Base-by-base conservation (phyloP, 371 early-diverging fungal genomes). In the Apophysomyces ossiformis region DNA sequence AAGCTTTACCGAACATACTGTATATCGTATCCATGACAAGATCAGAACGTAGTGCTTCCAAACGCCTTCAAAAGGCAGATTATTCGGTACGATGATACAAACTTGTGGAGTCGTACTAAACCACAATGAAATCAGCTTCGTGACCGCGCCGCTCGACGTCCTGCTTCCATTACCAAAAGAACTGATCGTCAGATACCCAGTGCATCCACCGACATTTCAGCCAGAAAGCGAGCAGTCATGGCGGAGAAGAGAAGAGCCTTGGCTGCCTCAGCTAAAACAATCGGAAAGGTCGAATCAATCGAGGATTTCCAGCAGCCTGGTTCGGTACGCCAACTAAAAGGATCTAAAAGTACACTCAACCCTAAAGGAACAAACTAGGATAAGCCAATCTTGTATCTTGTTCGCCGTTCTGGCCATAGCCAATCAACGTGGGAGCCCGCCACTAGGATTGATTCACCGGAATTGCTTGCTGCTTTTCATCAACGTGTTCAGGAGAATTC, bases 381-480 rank as follows among this genome's bases (percentile, higher is more conserved):
- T 4, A n/a, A 50, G 21, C n/a, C 54, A 7, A 26, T 50, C 9
- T 21, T 50, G 3, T 50, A 50, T 21, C 54, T 50, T 50, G 54
- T 50, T 21, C 21, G 18, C 21, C 54, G n/a, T 50, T 5, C 54
- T 50, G 54, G 54, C 5, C 5, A 11, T 21, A 50, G 11, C 7
- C 54, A 50, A 11, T 26, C 54, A 32, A 5, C 21, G 54, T 50
- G 54, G 54, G 54, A 18, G 21, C n/a, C 54, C 39, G 69, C 61
- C 15, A 50, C 41, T 7, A 37, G 46, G 1, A 69, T 74, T 21
- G 43, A 58, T 21, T 26, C 61, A 9, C 47, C 36, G 45, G 57
- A 26, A 5, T 39, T 69, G 3, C 45, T 75, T 50, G 50, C 37
- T 7, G 65, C 59, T 35, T 70, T 75, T 63, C 59, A 60, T 12